Evolutionary conservation across 768 basidiomycete genomes (phyloP).

Genomic region (Cystofilobasidium capitatum): DNA sequence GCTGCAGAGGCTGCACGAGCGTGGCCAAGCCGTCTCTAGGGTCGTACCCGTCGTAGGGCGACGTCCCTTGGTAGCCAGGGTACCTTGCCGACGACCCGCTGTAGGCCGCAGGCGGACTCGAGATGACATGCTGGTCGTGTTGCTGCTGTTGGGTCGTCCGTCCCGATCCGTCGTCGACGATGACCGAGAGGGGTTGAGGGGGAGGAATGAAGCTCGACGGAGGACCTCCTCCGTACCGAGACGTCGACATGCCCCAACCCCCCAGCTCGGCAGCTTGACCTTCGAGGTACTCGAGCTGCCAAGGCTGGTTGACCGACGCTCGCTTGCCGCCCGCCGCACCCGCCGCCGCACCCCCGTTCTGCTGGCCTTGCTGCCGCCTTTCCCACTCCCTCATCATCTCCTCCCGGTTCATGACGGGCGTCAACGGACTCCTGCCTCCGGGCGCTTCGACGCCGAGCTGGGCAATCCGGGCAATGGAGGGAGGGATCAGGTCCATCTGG

Average conservation of each 20-base stretch:
- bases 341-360: background rate
- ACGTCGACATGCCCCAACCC: conserved; percentile 11
- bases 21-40: conserved; percentile 18
- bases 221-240: background rate
- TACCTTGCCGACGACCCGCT: conserved; percentile 1
- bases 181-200: conserved; percentile 15
- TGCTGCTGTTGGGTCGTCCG: conserved; percentile 5
- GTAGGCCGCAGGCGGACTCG: conserved; percentile 20
- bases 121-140: conserved; percentile 1
- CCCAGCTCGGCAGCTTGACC: conserved; percentile 20
- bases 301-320: conserved; percentile 17
- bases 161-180: conserved; percentile 9
- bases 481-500: conserved; percentile 83
- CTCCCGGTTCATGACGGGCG: conserved; percentile 87
- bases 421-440: conserved; percentile 64
- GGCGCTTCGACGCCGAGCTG: conserved; percentile 59
- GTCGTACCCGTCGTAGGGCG: conserved; percentile 9
- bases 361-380: conserved; percentile 49
- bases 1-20: conserved; percentile 22
- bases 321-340: conserved; percentile 16
- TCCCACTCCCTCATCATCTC: conserved; percentile 97
- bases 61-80: background rate
- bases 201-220: conserved; percentile 4
- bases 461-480: conserved; percentile 77
- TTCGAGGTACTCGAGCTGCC: conserved; percentile 26